Percentiles rank a stretch among this genome's conserved stretches.
phyloP scores from a whole-genome alignment of 2,329 filamentous ascomycete species.

The Falciphora oryzae region DNA sequence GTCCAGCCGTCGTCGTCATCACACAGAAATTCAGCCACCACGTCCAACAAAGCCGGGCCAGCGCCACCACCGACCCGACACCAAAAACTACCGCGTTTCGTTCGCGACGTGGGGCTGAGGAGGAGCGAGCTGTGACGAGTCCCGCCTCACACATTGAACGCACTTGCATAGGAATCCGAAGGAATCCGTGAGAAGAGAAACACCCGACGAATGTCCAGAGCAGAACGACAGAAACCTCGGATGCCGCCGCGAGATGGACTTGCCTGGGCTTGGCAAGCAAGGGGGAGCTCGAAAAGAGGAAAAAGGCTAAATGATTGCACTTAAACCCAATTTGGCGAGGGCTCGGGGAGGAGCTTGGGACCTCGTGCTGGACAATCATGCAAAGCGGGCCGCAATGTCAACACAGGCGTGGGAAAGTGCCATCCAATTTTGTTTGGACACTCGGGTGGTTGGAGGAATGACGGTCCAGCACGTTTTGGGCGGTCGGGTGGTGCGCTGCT shows the following conservation, averaged over 20 bases:
- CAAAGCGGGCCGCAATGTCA: conserved; percentile 1
- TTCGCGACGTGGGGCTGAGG: background rate
- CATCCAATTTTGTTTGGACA: background rate
- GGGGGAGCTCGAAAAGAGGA: background rate
- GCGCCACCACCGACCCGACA: background rate
- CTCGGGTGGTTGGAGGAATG: too few relatives aligned
- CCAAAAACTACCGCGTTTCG: too few relatives aligned
- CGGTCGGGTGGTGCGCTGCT: too few relatives aligned
- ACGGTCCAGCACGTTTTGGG: too few relatives aligned
- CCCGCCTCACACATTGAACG: background rate
- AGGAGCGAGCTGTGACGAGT: too few relatives aligned
- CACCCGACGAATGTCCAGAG: background rate
- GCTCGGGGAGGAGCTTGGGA: background rate
- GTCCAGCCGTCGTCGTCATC: background rate
- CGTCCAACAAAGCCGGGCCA: background rate
- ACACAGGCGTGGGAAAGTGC: background rate
- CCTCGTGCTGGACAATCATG: background rate
- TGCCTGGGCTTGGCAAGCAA: background rate
- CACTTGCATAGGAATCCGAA: background rate
- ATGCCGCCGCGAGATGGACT: too few relatives aligned
- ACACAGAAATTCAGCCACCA: background rate
- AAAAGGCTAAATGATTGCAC: background rate
- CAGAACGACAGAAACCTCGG: background rate
- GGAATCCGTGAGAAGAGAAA: background rate
- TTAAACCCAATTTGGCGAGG: background rate